Conservation (phyloP, 2,329 filamentous ascomycete species). For the Fusarium nematophilum region DNA sequence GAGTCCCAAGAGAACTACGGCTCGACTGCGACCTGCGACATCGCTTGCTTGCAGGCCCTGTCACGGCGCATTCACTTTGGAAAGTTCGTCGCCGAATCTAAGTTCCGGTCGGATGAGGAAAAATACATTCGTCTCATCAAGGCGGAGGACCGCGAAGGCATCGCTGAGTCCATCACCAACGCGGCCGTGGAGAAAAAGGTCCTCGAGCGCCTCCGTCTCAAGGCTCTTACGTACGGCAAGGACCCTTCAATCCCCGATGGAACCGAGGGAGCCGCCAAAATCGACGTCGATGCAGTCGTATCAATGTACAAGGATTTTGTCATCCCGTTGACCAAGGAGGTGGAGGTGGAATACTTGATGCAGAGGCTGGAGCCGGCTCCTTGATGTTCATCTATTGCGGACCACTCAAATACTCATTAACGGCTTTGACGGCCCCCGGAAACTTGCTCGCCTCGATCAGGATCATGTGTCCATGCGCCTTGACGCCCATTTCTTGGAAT, state of each 20-base stretch:
- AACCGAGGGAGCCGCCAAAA: conserved; percentile 75
- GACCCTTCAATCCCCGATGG: conserved; percentile 77
- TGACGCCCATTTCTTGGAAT: conserved; percentile 93
- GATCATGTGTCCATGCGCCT: conserved; percentile 85
- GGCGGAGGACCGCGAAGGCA: conserved; percentile 80
- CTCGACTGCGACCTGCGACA: conserved; percentile 89
- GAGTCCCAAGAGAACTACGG: conserved; percentile 96
- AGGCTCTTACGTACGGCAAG: conserved; percentile 92
- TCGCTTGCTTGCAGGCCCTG: conserved; percentile 87
- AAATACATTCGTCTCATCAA: conserved; percentile 86
- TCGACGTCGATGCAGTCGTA: conserved; percentile 91
- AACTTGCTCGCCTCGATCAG: conserved; percentile 86
- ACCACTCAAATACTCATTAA: conserved; percentile 77
- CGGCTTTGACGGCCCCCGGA: conserved; percentile 77
- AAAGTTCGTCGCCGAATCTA: conserved; percentile 97
- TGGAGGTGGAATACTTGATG: conserved; percentile 98
- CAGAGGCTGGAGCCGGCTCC: conserved; percentile 74
- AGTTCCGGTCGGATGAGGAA: conserved; percentile 87
- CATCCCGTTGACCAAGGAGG: conserved; percentile 96
- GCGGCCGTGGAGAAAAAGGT: conserved; percentile 90
- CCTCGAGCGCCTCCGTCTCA: conserved; percentile 84
- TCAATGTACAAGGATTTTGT: conserved; percentile 92
- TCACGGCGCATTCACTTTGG: conserved; percentile 95
- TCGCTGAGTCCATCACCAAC: conserved; percentile 92
- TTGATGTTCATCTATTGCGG: conserved; percentile 52